Evolutionary conservation across 1,284 basidiomycete genomes (phyloP), one percentile per base, ranked within the genome.

Genomic region (Moesziomyces sp.): DNA sequence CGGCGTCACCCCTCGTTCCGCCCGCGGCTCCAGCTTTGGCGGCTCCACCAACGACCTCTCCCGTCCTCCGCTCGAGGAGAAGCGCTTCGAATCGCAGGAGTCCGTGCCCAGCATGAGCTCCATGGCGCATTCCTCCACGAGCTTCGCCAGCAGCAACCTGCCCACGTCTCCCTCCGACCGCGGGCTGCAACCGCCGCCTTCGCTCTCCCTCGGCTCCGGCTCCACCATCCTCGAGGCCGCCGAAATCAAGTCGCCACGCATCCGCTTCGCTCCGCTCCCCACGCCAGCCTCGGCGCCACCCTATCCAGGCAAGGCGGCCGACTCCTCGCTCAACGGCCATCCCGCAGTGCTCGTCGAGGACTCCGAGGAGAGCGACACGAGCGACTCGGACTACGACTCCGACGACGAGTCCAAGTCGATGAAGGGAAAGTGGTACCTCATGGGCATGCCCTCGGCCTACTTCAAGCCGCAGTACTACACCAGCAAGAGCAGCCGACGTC

Each of bases 371-470:
- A 56, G 53, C 14, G 65, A 66, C 14, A 28, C 46, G 3, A 46
- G 54, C 35, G 77, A 76, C 3, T 68, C 59, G 16, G 74, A 58
- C 56, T 76, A 48, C 45, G 72, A 55, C 43, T 60, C 70, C 52
- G 64, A 63, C 19, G 74, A 66, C 34, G 75, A 49, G 14, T 48
- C 57, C 58, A 56, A 59, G 51, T 53, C 58, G 13, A 59, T 64
- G 49, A 78, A 77, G 60, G 65, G 78, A 42, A 79, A 78, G 42
- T 79, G 75, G 79, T 80, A 80, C 46, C 55, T 80, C 34, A 80
- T 80, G 78, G 77, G 77, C 30, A 79, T 80, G 75, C 75, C 78
- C 2, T 61, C 76, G 9, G 65, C 71, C n/a, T 58, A 72, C 26
- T 80, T 80, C 66, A 80, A 73, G 59, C 66, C 77, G 0, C 50